These are phyloP conservation scores for Huiozyma naganishii DNA, from an alignment of 805 yeast genomes.

Conservation along the genomic window DNA sequence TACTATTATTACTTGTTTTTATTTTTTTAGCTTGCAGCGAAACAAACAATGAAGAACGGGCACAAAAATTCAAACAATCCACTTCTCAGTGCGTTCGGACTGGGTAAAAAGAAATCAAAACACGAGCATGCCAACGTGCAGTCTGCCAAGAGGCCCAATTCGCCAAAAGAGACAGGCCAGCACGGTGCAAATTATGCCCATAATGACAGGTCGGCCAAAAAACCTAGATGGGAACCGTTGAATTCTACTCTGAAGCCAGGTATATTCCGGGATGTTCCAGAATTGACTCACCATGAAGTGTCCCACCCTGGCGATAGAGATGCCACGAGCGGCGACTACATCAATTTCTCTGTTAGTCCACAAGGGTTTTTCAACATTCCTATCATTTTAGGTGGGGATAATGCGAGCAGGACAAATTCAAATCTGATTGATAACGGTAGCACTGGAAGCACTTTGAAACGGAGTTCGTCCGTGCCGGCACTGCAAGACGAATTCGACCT, in stretches of 20 bases:
- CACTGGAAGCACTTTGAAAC: background rate
- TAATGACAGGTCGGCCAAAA: background rate
- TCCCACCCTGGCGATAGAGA: background rate
- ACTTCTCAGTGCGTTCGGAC: no score
- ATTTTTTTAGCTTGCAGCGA: no score
- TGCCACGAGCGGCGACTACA: background rate
- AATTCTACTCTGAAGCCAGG: background rate
- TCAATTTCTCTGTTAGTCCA: background rate
- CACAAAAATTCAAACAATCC: no score
- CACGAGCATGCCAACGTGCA: no score
- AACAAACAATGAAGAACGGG: no score
- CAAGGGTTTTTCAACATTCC: slow-evolving; percentile 2
- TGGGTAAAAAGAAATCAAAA: no score
- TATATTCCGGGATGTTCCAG: background rate
- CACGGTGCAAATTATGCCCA: no score
- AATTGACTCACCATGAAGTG: background rate
- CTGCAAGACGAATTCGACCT: background rate
- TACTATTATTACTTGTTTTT: no score
- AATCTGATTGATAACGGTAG: background rate
- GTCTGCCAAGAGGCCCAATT: no score
- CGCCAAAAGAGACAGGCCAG: no score
- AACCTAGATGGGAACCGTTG: background rate
- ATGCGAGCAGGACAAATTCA: background rate
- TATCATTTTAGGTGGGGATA: background rate
- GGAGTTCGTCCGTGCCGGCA: background rate